These are phyloP conservation scores for Inga oerstediana DNA, from an alignment of 306 rosid genomes.

Conservation along the genomic window DNA sequence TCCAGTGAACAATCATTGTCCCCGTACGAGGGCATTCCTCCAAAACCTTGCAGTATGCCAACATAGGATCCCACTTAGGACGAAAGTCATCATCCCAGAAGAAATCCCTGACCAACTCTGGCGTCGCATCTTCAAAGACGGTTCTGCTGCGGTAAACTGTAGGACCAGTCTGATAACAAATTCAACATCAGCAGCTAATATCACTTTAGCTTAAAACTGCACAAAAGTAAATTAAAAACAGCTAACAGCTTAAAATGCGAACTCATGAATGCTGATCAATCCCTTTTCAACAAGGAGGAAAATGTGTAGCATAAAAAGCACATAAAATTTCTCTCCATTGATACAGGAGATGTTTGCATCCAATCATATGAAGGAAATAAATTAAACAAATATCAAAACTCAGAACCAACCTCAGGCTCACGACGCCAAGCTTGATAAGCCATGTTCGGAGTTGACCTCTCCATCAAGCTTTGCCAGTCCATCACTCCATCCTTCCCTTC, in stretches of 20 bases:
- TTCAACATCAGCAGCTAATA: constrained; percentile 40
- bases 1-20: constrained; percentile 84
- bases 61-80: constrained; percentile 97
- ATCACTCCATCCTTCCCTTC: constrained; percentile 72
- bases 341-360: constrained; percentile 9
- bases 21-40: constrained; percentile 85
- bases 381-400: constrained; percentile 28
- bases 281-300: constrained; percentile 10
- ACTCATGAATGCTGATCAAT: constrained; percentile 13
- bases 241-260: neutral
- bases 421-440: constrained; percentile 95
- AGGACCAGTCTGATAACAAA: constrained; percentile 73
- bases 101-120: constrained; percentile 96
- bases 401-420: constrained; percentile 80
- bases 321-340: constrained; percentile 15
- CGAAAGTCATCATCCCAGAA: constrained; percentile 99
- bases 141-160: constrained; percentile 88
- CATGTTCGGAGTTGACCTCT: constrained; percentile 72
- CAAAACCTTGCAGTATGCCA: constrained; percentile 67
- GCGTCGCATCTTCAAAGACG: constrained; percentile 89
- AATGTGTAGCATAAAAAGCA: constrained; percentile 23
- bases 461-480: constrained; percentile 95
- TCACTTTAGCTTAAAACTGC: constrained; percentile 25
- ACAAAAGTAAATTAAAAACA: neutral
- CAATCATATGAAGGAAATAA: constrained; percentile 28